Percentiles rank a stretch among this genome's conserved stretches.
Conservation (phyloP, 2,329 filamentous ascomycete species). For the Aspergillus sp. region DNA sequence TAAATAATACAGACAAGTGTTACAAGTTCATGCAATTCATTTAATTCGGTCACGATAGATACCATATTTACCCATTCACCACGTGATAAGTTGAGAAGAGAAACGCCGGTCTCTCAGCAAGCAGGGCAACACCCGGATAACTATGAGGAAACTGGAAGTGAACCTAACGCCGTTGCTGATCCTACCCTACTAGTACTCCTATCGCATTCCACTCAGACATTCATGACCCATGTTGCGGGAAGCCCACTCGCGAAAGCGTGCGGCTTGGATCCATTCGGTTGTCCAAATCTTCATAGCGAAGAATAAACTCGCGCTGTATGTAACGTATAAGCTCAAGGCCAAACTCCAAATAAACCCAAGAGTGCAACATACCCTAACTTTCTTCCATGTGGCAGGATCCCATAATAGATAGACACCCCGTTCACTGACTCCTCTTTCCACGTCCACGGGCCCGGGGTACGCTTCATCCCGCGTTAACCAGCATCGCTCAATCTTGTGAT, state of each 20-base stretch:
- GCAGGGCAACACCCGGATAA: slow-evolving; percentile 26
- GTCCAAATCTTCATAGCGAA: slow-evolving; percentile 52
- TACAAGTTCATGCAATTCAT: slow-evolving; percentile 26
- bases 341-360: neutral
- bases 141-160: slow-evolving; percentile 26
- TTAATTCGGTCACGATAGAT: slow-evolving; percentile 22
- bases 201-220: slow-evolving; percentile 15
- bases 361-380: slow-evolving; percentile 43
- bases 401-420: slow-evolving; percentile 54
- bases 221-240: slow-evolving; percentile 40
- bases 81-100: slow-evolving; percentile 24
- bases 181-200: slow-evolving; percentile 15
- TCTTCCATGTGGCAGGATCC: slow-evolving; percentile 52
- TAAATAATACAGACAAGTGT: neutral
- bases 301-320: slow-evolving; percentile 47
- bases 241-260: slow-evolving; percentile 35
- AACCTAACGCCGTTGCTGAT: slow-evolving; percentile 36
- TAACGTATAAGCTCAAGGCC: slow-evolving; percentile 21
- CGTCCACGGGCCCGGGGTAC: slow-evolving; percentile 48
- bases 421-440: slow-evolving; percentile 49
- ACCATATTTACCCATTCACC: slow-evolving; percentile 26
- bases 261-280: slow-evolving; percentile 45
- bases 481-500: slow-evolving; percentile 53
- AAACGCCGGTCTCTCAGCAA: slow-evolving; percentile 28
- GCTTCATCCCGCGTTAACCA: slow-evolving; percentile 53